Evolutionary conservation across 129 eudicot species (phyloP).

Genomic region (Flaveria brownii): DNA sequence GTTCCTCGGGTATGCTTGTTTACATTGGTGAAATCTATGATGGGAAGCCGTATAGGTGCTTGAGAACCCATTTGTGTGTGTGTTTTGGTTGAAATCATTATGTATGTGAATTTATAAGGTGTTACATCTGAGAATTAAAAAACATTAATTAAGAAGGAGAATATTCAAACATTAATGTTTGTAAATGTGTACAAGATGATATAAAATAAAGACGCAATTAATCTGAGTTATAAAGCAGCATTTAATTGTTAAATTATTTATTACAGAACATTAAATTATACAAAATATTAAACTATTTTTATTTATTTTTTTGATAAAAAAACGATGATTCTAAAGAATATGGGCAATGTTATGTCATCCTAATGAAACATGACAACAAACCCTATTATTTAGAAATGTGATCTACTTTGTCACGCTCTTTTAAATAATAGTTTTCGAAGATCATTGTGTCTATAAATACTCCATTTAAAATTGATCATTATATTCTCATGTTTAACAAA

Average conservation of each 20-base stretch:
- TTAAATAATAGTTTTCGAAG: neutral
- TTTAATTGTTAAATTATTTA: too few species aligned
- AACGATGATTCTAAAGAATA: too few species aligned
- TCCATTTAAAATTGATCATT: neutral
- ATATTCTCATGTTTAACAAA: constrained; percentile 13
- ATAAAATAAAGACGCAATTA: too few species aligned
- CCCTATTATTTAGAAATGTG: neutral
- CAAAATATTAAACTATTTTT: too few species aligned
- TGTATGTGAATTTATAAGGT: constrained; percentile 19
- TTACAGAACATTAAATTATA: too few species aligned
- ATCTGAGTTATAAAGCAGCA: too few species aligned
- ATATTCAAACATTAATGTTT: constrained; percentile 8
- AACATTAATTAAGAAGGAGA: constrained; percentile 30
- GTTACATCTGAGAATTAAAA: constrained; percentile 15
- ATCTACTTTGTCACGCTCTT: neutral
- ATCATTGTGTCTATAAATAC: neutral
- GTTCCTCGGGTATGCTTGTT: constrained; percentile 44
- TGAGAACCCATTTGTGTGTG: constrained; percentile 49
- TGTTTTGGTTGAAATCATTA: constrained; percentile 25
- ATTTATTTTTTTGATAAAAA: too few species aligned
- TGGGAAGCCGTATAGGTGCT: constrained; percentile 49
- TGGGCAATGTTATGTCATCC: too few species aligned
- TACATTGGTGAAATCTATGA: constrained; percentile 45
- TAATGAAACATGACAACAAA: neutral
- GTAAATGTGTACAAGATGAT: too few species aligned